These are phyloP conservation scores for Saussurea involucrata DNA, from an alignment of 129 eudicot species.

Conservation along the genomic window DNA sequence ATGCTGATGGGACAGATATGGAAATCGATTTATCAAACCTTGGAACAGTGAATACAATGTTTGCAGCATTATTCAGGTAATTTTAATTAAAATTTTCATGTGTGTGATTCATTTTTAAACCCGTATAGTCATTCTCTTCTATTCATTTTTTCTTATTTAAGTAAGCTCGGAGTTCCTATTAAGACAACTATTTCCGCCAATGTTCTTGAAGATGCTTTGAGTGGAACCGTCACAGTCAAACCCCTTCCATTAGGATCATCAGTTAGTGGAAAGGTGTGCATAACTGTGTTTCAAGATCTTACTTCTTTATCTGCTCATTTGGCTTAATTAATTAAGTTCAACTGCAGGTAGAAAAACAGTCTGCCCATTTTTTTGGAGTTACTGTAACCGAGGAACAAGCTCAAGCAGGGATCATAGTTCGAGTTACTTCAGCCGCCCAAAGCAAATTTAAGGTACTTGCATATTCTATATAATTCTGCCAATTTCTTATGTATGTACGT, in stretches of 20 bases:
- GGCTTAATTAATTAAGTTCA: constrained; percentile 13
- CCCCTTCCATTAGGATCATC: constrained; percentile 90
- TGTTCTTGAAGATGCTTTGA: constrained; percentile 97
- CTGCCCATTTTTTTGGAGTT: constrained; percentile 86
- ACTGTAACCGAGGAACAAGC: constrained; percentile 89
- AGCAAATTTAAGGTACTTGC: constrained; percentile 86
- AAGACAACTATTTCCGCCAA: constrained; percentile 94
- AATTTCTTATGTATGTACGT: background rate
- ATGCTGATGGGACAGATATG: constrained; percentile 92
- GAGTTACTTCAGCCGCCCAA: constrained; percentile 93
- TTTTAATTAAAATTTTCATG: background rate
- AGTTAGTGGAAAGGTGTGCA: constrained; percentile 82
- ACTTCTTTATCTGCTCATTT: constrained; percentile 3
- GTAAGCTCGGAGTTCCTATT: constrained; percentile 99
- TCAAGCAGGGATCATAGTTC: constrained; percentile 75
- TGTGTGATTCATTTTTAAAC: background rate
- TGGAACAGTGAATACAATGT: constrained; percentile 95
- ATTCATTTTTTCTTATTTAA: constrained; percentile 26
- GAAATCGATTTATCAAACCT: constrained; percentile 94
- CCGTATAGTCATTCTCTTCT: constrained; percentile 2
- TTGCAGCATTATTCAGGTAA: constrained; percentile 96
- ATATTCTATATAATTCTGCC: background rate
- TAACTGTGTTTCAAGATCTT: constrained; percentile 1
- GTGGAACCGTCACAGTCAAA: constrained; percentile 72
- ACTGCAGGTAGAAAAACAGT: constrained; percentile 87